Conservation (phyloP, 805 yeast species). For the Kuraishia capsulata region DNA sequence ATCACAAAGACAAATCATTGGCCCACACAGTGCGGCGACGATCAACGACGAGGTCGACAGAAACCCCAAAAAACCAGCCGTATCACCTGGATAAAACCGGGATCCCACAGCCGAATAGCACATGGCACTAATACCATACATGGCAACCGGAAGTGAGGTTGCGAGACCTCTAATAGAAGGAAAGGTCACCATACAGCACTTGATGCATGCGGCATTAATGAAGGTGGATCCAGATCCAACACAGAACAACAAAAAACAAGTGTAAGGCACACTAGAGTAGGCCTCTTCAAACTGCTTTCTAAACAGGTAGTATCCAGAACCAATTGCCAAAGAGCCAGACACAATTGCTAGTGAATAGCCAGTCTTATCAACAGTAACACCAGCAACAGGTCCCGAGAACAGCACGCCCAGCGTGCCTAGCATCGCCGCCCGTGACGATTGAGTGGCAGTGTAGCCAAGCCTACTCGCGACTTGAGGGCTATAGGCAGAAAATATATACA, state of each 20-base stretch:
- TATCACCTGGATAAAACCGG: conserved; percentile 45
- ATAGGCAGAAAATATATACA: conserved; percentile 67
- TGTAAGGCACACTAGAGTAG: conserved; percentile 28
- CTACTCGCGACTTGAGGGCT: conserved; percentile 65
- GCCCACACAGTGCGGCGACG: conserved; percentile 34
- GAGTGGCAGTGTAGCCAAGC: conserved; percentile 50
- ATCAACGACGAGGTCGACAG: conserved; percentile 31
- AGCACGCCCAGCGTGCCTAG: conserved; percentile 61
- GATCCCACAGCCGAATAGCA: conserved; percentile 51
- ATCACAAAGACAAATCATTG: conserved; percentile 13
- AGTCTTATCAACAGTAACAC: conserved; percentile 48
- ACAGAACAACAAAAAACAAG: conserved; percentile 36
- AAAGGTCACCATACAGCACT: conserved; percentile 63
- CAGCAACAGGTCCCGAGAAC: conserved; percentile 59
- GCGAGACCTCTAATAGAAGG: conserved; percentile 67
- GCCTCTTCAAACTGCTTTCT: conserved; percentile 37
- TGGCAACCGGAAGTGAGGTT: conserved; percentile 64
- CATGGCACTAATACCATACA: conserved; percentile 69
- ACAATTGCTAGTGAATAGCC: conserved; percentile 51
- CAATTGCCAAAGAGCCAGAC: conserved; percentile 38
- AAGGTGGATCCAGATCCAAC: conserved; percentile 68
- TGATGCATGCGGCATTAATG: conserved; percentile 54
- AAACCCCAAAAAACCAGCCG: conserved; percentile 42
- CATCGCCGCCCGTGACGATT: conserved; percentile 56
- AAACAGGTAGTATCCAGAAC: conserved; percentile 48